Percentiles rank a stretch among this genome's conserved stretches.
phyloP scores from a whole-genome alignment of 75 land plant species.

The Chamaecyparis obtusa region DNA sequence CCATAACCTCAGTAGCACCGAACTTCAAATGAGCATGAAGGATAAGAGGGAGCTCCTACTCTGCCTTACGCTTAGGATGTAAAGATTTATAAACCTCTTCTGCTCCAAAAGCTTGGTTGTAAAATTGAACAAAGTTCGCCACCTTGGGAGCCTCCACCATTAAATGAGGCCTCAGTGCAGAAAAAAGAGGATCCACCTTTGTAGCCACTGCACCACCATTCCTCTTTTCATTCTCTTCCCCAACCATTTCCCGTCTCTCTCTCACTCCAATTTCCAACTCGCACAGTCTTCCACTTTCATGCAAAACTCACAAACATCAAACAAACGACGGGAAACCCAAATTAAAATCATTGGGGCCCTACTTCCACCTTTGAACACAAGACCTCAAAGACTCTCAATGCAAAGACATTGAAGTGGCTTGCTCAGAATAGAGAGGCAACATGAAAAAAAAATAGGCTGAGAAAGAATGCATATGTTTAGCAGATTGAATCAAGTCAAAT shows the following conservation, averaged over 20 bases:
- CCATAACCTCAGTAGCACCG: slow-evolving; percentile 42
- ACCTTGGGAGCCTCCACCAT: slow-evolving; percentile 56
- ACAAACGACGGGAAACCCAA: too few species aligned
- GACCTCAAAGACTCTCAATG: too few species aligned
- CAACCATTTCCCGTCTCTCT: background rate
- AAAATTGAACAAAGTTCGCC: slow-evolving; percentile 67
- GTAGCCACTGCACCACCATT: background rate
- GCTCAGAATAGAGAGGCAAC: too few species aligned
- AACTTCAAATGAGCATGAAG: slow-evolving; percentile 69
- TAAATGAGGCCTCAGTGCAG: slow-evolving; percentile 57
- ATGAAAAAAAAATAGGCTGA: too few species aligned
- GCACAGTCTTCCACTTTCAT: background rate
- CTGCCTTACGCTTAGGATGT: slow-evolving; percentile 72
- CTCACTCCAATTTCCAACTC: background rate
- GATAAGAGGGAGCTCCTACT: slow-evolving; percentile 65
- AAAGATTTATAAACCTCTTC: slow-evolving; percentile 48
- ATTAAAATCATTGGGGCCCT: too few species aligned
- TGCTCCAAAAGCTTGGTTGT: slow-evolving; percentile 80
- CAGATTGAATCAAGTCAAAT: too few species aligned
- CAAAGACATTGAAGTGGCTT: too few species aligned
- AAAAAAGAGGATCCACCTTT: slow-evolving; percentile 15
- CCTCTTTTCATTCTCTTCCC: background rate
- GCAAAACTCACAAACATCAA: background rate
- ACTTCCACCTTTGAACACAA: too few species aligned
- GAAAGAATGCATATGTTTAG: too few species aligned